phyloP scores from a whole-genome alignment of 768 basidiomycete species.

The Rhizopogon sp. region DNA sequence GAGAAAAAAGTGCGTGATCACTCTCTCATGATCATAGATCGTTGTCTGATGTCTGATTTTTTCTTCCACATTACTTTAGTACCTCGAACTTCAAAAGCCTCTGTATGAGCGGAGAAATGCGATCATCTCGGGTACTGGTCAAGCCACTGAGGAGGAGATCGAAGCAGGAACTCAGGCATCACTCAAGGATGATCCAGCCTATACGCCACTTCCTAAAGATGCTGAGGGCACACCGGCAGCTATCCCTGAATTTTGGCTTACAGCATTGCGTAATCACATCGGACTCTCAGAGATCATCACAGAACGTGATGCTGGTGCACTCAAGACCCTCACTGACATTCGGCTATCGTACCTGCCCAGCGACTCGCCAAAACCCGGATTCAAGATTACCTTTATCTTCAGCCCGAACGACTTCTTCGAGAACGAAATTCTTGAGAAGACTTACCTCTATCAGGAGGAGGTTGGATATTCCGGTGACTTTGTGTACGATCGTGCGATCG shows the following conservation, averaged over 20 bases:
- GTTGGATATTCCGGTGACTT: conserved; percentile 97
- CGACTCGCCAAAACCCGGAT: conserved; percentile 75
- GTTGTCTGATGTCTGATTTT: conserved; percentile 8
- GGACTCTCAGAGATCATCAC: conserved; percentile 86
- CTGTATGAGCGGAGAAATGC: conserved; percentile 81
- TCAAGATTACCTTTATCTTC: conserved; percentile 86
- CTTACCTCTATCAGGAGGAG: conserved; percentile 89
- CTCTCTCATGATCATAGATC: conserved; percentile 5
- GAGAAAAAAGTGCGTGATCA: conserved; percentile 79
- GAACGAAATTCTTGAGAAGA: conserved; percentile 82
- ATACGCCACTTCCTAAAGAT: conserved; percentile 56
- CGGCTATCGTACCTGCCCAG: conserved; percentile 69
- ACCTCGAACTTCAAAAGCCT: conserved; percentile 72
- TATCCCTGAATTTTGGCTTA: conserved; percentile 98
- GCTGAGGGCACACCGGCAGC: conserved; percentile 32
- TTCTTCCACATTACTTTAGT: conserved; percentile 35
- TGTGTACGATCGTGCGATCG: conserved; percentile 91
- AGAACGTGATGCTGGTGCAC: conserved; percentile 83
- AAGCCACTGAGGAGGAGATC: conserved; percentile 78
- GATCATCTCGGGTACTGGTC: conserved; percentile 74
- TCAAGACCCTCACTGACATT: conserved; percentile 80
- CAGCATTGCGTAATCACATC: conserved; percentile 88
- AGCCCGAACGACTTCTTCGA: conserved; percentile 82
- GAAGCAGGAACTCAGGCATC: conserved; percentile 71
- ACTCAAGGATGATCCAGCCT: conserved; percentile 70